These are phyloP conservation scores for Saitozyma podzolica DNA, from an alignment of 768 basidiomycete species.

Conservation along the genomic window DNA sequence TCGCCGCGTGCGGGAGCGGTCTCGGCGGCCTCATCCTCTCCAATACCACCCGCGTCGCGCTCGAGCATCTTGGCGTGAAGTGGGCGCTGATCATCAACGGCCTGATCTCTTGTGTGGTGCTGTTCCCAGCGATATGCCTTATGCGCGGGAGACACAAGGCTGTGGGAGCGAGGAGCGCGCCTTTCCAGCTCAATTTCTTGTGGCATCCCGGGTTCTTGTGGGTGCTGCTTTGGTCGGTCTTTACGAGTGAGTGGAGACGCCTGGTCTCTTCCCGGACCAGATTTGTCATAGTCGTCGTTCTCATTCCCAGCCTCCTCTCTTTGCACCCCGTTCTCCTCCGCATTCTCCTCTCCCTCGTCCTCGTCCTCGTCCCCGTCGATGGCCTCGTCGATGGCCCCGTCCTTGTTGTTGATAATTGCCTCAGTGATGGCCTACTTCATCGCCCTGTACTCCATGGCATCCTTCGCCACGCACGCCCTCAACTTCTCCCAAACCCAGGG, in stretches of 20 bases:
- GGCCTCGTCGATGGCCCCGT: background rate
- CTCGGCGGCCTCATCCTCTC: constrained; percentile 39
- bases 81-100: constrained; percentile 50
- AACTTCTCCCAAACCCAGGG: constrained; percentile 47
- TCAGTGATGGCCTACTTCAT: constrained; percentile 49
- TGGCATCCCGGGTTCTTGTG: constrained; percentile 48
- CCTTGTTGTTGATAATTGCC: background rate
- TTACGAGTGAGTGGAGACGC: constrained; percentile 32
- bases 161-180: constrained; percentile 40
- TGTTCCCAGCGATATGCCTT: constrained; percentile 43
- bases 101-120: constrained; percentile 36
- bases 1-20: constrained; percentile 39
- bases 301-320: constrained; percentile 49
- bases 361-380: background rate
- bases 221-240: constrained; percentile 45
- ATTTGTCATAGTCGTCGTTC: constrained; percentile 25
- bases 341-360: background rate
- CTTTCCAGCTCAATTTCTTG: constrained; percentile 40
- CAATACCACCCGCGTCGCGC: constrained; percentile 34
- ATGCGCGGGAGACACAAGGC: constrained; percentile 43
- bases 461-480: constrained; percentile 48
- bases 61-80: constrained; percentile 31
- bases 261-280: too few species aligned
- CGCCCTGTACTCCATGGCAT: constrained; percentile 48
- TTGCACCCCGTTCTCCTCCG: constrained; percentile 37